Base-by-base conservation (phyloP, 2,329 filamentous ascomycete species). In the Samsoniella hepiali region DNA sequence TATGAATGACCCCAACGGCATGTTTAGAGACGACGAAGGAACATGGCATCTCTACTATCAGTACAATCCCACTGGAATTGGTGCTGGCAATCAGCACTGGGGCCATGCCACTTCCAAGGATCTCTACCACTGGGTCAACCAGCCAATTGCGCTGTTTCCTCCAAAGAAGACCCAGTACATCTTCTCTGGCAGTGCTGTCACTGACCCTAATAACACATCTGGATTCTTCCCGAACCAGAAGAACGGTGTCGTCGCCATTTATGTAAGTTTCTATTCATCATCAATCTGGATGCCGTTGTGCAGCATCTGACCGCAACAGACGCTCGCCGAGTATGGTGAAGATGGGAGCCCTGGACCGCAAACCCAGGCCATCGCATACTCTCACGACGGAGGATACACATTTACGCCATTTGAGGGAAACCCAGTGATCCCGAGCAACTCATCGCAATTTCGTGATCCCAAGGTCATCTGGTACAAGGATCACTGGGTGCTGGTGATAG, bases 21-120 rank as follows among this genome's bases (percentile, higher is more conserved):
- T 87, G 75, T 86, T 88, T 65, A 71, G 81, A 6, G 84, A 88
- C 65, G 77, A 73, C 2, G 77, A 85, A 62, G 85, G 84, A 5
- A 76, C 78, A 0, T 90, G 83, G 72, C 87, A 89, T 69, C 67
- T 88, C 1, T 89, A 89, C 73, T 90, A 89, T 68, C 87, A 89
- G 70, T 86, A 80, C 76, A 74, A 74, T 34, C 73, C 73, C 2
- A 71, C 67, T 0, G 79, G 70, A 2, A 72, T 75, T 8, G 77
- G 82, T 1, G 82, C 72, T 76, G 85, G 84, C 1, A 85, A 87
- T 65, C 82, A 88, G 68, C 85, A 88, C 68, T 89, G 87, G 87
- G 87, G 87, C 10, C 87, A 89, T 68, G 86, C 86, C 2, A 88
- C 86, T 1, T 85, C 82, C 38, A 69, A 74, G 15, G 86, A 90